Percentiles rank a stretch among this genome's conserved stretches.
Evolutionary conservation across 2,329 filamentous ascomycete species (phyloP).

Genomic region (Paecilomyces formosus): DNA sequence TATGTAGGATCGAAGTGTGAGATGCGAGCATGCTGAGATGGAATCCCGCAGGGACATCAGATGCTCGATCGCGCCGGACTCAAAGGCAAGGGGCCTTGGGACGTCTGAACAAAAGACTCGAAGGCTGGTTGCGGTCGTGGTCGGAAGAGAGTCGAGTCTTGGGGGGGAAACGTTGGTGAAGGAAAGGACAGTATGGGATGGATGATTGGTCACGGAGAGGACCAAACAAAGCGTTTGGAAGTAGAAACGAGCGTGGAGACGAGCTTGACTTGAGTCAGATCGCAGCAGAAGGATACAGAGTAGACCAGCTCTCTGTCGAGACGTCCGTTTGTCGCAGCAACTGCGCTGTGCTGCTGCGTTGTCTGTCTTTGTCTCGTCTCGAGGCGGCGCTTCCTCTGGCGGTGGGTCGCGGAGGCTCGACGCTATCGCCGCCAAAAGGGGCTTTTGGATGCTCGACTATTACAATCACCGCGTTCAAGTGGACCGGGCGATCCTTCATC

Average conservation of each 20-base stretch:
- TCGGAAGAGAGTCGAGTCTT: background rate
- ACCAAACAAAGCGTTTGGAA: background rate
- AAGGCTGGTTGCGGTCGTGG: background rate
- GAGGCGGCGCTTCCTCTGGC: background rate
- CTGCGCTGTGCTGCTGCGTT: background rate
- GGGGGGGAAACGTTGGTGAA: background rate
- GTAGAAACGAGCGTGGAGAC: background rate
- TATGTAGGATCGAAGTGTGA: background rate
- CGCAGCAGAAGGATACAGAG: background rate
- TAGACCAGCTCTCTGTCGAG: slow-evolving; percentile 5
- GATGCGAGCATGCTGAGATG: background rate
- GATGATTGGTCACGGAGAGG: background rate
- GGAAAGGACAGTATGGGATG: background rate
- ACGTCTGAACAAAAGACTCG: background rate
- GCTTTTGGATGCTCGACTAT: background rate
- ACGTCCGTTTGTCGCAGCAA: background rate
- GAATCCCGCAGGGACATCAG: background rate
- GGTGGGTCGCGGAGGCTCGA: background rate
- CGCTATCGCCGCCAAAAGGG: background rate
- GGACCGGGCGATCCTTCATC: background rate
- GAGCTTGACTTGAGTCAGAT: background rate
- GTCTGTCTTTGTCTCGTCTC: background rate
- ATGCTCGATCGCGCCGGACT: background rate
- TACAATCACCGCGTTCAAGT: background rate
- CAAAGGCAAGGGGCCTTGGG: background rate